A percentile compares a stretch with the other conserved stretches of the same genome.
Evolutionary conservation across 768 basidiomycete genomes (phyloP).

Genomic region (Termitomyces sp.): DNA sequence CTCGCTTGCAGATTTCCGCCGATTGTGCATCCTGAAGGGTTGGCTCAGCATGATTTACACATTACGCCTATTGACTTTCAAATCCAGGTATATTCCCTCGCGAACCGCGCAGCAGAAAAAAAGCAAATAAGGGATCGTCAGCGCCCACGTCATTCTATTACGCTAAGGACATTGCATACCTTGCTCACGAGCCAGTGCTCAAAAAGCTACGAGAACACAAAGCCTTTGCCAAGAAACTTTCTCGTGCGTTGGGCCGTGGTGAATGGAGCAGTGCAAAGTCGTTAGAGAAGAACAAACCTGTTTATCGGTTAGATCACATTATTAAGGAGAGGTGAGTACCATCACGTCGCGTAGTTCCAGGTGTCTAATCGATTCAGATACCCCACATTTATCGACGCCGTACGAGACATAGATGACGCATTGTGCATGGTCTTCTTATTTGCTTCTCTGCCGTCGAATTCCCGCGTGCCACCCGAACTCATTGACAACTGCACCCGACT

Average conservation of each 20-base stretch:
- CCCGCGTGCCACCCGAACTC: constrained; percentile 74
- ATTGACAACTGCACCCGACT: constrained; percentile 89
- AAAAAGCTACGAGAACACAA: constrained; percentile 96
- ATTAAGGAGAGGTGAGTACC: constrained; percentile 86
- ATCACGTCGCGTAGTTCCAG: not conserved
- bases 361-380: constrained; percentile 51
- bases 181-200: constrained; percentile 93
- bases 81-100: constrained; percentile 90
- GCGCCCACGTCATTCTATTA: constrained; percentile 98
- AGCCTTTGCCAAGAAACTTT: constrained; percentile 95
- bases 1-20: constrained; percentile 92
- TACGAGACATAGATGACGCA: constrained; percentile 96
- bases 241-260: constrained; percentile 85
- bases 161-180: constrained; percentile 94
- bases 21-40: constrained; percentile 98
- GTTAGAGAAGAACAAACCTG: constrained; percentile 88
- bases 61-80: constrained; percentile 7
- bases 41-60: constrained; percentile 15
- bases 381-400: constrained; percentile 92
- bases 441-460: constrained; percentile 83
- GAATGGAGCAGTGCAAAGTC: constrained; percentile 96
- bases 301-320: constrained; percentile 90
- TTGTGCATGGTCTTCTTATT: constrained; percentile 94
- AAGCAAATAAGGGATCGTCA: constrained; percentile 95
- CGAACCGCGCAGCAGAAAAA: constrained; percentile 87